A percentile compares a stretch with the other conserved stretches of the same genome.
Evolutionary conservation across 2,329 filamentous ascomycete genomes (phyloP).

Genomic region (Chrysoporthe cubensis): DNA sequence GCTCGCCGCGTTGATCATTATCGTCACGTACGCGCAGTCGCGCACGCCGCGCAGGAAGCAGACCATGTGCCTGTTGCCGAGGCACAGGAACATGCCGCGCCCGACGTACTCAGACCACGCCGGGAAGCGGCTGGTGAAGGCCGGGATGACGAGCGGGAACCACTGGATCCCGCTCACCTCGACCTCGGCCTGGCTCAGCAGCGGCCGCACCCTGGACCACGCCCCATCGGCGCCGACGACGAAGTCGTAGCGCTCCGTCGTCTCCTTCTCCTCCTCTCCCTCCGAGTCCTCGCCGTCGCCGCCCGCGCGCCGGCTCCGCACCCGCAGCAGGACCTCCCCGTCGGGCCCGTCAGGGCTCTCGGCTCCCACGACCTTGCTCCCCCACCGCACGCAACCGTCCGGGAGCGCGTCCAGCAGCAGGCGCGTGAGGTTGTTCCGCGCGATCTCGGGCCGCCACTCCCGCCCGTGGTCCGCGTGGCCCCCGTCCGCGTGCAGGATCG

Average conservation of each 20-base stretch:
- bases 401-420: slow-evolving; percentile 40
- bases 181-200: slow-evolving; percentile 43
- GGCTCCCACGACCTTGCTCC: slow-evolving; percentile 37
- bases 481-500: slow-evolving; percentile 31
- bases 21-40: slow-evolving; percentile 38
- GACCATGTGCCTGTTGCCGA: slow-evolving; percentile 43
- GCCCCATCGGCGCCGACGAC: slow-evolving; percentile 47
- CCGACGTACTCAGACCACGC: slow-evolving; percentile 45
- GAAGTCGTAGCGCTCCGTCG: slow-evolving; percentile 39
- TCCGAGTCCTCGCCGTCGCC: background rate
- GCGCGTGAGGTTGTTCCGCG: slow-evolving; percentile 40
- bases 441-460: slow-evolving; percentile 43
- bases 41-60: slow-evolving; percentile 36
- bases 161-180: slow-evolving; percentile 44
- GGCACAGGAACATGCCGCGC: slow-evolving; percentile 40
- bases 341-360: slow-evolving; percentile 8
- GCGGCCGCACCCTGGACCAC: slow-evolving; percentile 43
- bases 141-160: slow-evolving; percentile 41
- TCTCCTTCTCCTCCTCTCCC: slow-evolving; percentile 30
- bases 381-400: slow-evolving; percentile 43
- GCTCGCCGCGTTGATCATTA: slow-evolving; percentile 34
- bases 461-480: slow-evolving; percentile 32
- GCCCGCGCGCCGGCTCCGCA: background rate
- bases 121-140: slow-evolving; percentile 41
- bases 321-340: slow-evolving; percentile 26